Base-by-base conservation (phyloP, 805 yeast genomes). In the Pichia heedii region DNA sequence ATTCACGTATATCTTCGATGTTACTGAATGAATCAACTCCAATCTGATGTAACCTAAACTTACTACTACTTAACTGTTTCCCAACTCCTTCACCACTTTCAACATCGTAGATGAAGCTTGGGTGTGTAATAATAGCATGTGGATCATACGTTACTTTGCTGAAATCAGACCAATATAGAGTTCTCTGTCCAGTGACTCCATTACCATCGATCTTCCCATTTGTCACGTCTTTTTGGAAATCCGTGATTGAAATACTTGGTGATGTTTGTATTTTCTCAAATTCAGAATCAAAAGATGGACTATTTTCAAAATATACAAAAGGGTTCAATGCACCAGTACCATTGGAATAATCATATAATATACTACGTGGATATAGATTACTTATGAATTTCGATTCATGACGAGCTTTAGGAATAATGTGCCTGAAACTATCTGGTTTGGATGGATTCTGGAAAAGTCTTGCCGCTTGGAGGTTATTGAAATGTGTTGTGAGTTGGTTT, bases 141-240 rank as follows among this genome's bases (percentile, higher is more conserved):
- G 95, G 90, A 41, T 74, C 73, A 54, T 77, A 77, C 3, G 84
- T 71, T 41, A 88, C 71, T 50, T 78, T 73, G 34, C 80, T 70
- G 55, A 81, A 85, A 54, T 86, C 95, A 0, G 93, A 72, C 97
- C 97, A 90, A 52, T 76, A 84, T 24, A 58, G 60, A 0, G 85
- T 73, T 36, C 70, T 71, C 1, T 58, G 55, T 0, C 49, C 48
- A 5, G 54, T 59, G 34, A 84, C 61, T 22, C 50, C 47, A 1
- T 69, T 67, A 5, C 51, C 51, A 1, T 63, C 55, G 8, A 57
- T 46, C 20, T 46, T 46, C 0, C 75, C 76, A 2, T 57, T 38
- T 60, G 85, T 95, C 29, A 88, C 61, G 2, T 79, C 74, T 32
- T 48, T 49, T 57, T 85, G 95, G 56, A 81, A 88, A 19, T 69